Conservation (phyloP, 2,329 filamentous ascomycete species). For the Pseudogymnoascus sp. region DNA sequence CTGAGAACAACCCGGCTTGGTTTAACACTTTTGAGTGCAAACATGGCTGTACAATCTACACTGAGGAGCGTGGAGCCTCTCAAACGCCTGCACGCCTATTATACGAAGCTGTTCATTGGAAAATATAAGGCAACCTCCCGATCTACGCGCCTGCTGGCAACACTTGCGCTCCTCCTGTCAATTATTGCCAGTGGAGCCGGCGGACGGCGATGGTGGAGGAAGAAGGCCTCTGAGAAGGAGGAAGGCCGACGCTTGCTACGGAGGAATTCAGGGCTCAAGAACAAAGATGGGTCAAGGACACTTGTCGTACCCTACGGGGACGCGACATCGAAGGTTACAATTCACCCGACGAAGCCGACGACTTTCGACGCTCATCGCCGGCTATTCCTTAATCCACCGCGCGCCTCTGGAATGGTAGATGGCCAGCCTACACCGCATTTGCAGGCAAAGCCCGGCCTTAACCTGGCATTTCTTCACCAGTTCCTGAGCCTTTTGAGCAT, state of each 20-base stretch:
- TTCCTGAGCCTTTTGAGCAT: slow-evolving; percentile 95
- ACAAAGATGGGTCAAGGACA: slow-evolving; percentile 89
- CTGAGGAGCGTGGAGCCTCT: slow-evolving; percentile 64
- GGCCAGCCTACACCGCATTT: slow-evolving; percentile 57
- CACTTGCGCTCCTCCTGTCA: slow-evolving; percentile 66
- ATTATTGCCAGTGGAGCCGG: slow-evolving; percentile 77
- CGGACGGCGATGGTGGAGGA: slow-evolving; percentile 69
- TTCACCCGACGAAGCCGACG: slow-evolving; percentile 80
- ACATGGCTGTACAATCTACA: slow-evolving; percentile 85
- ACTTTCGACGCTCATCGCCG: slow-evolving; percentile 95
- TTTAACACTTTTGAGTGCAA: background rate
- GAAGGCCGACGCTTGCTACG: slow-evolving; percentile 76
- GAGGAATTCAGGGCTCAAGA: slow-evolving; percentile 85
- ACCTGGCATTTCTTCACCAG: slow-evolving; percentile 93
- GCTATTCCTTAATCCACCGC: slow-evolving; percentile 84
- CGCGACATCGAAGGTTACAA: slow-evolving; percentile 82
- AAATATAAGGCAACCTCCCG: slow-evolving; percentile 60
- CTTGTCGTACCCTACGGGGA: slow-evolving; percentile 93
- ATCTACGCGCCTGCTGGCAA: slow-evolving; percentile 67
- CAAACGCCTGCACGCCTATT: slow-evolving; percentile 56
- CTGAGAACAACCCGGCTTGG: slow-evolving; percentile 15
- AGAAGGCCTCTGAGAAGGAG: slow-evolving; percentile 68
- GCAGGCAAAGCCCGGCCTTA: slow-evolving; percentile 88
- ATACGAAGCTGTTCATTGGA: slow-evolving; percentile 46
- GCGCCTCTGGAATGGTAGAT: slow-evolving; percentile 70